phyloP scores from a whole-genome alignment of 345 rosid species.

The Odontarrhena argentea region DNA sequence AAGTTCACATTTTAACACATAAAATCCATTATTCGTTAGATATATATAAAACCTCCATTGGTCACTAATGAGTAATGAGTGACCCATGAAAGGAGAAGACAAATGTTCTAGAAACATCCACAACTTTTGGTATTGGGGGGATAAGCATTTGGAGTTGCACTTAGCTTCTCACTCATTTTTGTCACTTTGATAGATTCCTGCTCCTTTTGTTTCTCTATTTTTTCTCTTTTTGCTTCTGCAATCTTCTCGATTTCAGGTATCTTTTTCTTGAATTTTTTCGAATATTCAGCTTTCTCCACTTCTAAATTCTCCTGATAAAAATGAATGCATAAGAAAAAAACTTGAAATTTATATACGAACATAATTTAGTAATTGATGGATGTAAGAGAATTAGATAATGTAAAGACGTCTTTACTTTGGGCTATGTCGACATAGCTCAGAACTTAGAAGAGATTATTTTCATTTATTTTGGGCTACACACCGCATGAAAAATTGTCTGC shows the following conservation, averaged over 20 bases:
- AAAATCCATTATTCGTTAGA: background rate
- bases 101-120: constrained; percentile 27
- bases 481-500: background rate
- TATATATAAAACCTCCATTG: background rate
- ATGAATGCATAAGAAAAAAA: background rate
- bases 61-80: background rate
- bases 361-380: background rate
- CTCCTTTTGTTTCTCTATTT: constrained; percentile 51
- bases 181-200: constrained; percentile 51
- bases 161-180: constrained; percentile 55
- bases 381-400: background rate
- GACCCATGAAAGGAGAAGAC: background rate
- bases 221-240: constrained; percentile 70
- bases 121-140: constrained; percentile 35
- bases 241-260: constrained; percentile 56
- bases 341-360: background rate
- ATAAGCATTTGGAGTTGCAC: constrained; percentile 40
- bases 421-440: too few species aligned
- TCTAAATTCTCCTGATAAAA: constrained; percentile 58
- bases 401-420: too few species aligned
- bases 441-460: too few species aligned
- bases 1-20: too few species aligned
- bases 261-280: constrained; percentile 60
- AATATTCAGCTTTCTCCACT: constrained; percentile 59
- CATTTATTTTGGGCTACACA: too few species aligned